Evolutionary conservation across 371 early-diverging fungal species (phyloP).

Genomic region (Lichtheimia hyalospora): DNA sequence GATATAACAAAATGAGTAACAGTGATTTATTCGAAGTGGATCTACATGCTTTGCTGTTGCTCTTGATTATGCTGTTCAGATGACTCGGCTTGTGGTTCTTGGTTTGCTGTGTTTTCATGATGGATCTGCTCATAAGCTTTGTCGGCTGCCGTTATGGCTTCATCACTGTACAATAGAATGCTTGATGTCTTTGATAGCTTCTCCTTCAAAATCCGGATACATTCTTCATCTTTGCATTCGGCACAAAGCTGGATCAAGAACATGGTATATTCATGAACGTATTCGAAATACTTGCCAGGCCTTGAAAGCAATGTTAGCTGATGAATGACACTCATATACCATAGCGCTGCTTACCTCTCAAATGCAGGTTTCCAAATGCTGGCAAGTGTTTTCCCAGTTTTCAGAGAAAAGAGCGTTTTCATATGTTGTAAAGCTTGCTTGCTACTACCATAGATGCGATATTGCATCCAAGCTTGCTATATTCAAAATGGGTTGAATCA

Average conservation of each 20-base stretch:
- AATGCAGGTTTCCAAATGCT: slow-evolving; percentile 75
- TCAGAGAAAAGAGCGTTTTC: slow-evolving; percentile 58
- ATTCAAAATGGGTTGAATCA: not conserved
- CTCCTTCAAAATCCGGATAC: slow-evolving; percentile 55
- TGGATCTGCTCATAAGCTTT: slow-evolving; percentile 26
- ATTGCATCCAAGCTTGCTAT: slow-evolving; percentile 66
- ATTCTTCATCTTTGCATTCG: slow-evolving; percentile 57
- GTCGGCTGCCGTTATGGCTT: slow-evolving; percentile 49
- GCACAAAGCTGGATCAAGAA: slow-evolving; percentile 58
- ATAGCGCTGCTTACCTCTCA: slow-evolving; percentile 51
- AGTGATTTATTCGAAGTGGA: no score
- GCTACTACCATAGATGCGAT: slow-evolving; percentile 52
- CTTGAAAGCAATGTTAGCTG: slow-evolving; percentile 14
- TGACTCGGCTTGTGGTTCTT: no score
- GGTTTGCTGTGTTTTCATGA: no score
- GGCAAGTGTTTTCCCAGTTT: slow-evolving; percentile 47
- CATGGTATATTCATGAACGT: slow-evolving; percentile 61
- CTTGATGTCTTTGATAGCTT: slow-evolving; percentile 57
- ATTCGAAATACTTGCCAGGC: slow-evolving; percentile 70
- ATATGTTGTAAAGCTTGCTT: slow-evolving; percentile 62
- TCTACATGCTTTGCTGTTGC: no score
- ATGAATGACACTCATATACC: not conserved
- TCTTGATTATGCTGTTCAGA: no score
- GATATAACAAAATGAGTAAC: no score
- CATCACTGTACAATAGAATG: slow-evolving; percentile 50